Base-by-base conservation (phyloP, 2,329 filamentous ascomycete species). In the Nemania diffusa region DNA sequence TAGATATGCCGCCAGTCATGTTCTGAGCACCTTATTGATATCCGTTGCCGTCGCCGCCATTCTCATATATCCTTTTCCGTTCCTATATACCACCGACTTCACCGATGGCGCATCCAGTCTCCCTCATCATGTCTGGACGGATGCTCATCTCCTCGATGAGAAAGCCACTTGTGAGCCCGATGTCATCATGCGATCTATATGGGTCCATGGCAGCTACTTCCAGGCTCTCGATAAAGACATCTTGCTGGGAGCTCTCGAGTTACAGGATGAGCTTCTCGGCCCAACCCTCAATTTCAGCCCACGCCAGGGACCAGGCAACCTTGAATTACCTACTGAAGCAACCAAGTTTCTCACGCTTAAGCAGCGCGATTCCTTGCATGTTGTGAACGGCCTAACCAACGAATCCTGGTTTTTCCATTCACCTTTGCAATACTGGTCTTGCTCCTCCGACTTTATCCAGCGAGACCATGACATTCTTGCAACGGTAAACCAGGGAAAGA, bases 161-260 rank as follows among this genome's bases (percentile, higher is more conserved):
- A 82, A 82, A 61, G 79, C 80, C 4, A 75, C 80, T 27, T 81
- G 83, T 51, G 80, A 83, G 60, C 85, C 90, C 3, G 91, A 95
- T 77, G 88, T 95, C n/a, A 88, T 92, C 63, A 91, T 95, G 88
- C 90, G 91, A 71, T 92, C 92, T 64, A 86, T 93, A 63, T 95
- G 92, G 92, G 85, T 95, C 17, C 91, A 94, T 75, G 91, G 91
- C 69, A 90, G 87, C 77, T 94, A 94, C 75, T 94, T 94, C 90
- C 85, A 89, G 73, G 92, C 91, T 11, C 83, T 95, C 40, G 84
- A 92, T 57, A 84, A 84, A 58, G 82, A 89, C 6, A 85, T 94
- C 11, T 81, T 95, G 51, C 81, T 87, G 34, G 85, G 87, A 50
- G 91, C 91, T 8, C 81, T 95, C 53, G 84, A 88, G 69, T 84